Evolutionary conservation across 2,329 filamentous ascomycete species (phyloP).

Genomic region (Talaromyces funiculosus): DNA sequence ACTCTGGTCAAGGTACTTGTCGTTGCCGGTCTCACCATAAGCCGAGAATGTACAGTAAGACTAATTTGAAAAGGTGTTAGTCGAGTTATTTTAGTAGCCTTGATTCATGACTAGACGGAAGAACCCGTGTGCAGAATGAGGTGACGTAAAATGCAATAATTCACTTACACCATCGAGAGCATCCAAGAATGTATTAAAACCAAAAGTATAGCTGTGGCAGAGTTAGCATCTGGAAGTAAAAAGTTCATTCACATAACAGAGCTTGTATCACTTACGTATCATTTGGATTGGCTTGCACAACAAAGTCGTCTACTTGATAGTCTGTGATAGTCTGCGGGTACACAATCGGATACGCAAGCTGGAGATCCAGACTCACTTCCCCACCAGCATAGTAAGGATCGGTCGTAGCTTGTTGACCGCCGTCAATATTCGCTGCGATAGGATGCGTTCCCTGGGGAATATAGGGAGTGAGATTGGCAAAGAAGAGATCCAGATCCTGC

Average conservation of each 20-base stretch:
- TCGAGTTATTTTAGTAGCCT: background rate
- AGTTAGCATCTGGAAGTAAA: background rate
- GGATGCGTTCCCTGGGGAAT: slow-evolving; percentile 42
- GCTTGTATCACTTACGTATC: slow-evolving; percentile 15
- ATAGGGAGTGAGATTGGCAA: slow-evolving; percentile 39
- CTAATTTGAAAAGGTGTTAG: slow-evolving; percentile 14
- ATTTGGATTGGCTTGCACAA: slow-evolving; percentile 9
- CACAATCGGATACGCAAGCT: slow-evolving; percentile 51
- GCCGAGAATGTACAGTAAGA: slow-evolving; percentile 50
- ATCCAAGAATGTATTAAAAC: slow-evolving; percentile 46
- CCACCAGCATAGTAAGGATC: slow-evolving; percentile 27
- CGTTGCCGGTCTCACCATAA: slow-evolving; percentile 46
- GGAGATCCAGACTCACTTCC: slow-evolving; percentile 52
- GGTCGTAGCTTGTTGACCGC: slow-evolving; percentile 35
- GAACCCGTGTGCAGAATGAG: background rate
- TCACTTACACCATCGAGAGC: slow-evolving; percentile 43
- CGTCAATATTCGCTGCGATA: slow-evolving; percentile 43
- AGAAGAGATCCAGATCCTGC: slow-evolving; percentile 47
- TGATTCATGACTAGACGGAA: background rate
- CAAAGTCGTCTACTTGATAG: slow-evolving; percentile 47
- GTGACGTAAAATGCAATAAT: background rate
- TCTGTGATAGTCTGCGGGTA: slow-evolving; percentile 49
- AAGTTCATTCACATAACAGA: background rate
- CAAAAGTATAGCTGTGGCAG: slow-evolving; percentile 27
- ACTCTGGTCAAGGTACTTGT: slow-evolving; percentile 43